Conservation (phyloP, 495 filamentous ascomycete species). For the Talaromyces ruber region DNA sequence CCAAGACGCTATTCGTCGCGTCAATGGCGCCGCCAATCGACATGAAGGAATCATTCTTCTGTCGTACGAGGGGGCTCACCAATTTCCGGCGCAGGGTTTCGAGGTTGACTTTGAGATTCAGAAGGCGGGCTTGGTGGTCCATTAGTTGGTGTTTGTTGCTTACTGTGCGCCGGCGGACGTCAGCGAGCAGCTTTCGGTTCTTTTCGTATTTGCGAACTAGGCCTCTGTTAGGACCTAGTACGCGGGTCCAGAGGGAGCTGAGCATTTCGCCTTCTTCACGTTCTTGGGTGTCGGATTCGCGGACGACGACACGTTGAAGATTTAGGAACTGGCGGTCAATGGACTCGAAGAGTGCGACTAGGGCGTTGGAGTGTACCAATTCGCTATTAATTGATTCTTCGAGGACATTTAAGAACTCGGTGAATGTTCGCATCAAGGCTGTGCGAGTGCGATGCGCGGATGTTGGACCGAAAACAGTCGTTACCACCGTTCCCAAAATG, state of each 20-base stretch:
- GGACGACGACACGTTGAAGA: constrained; percentile 74
- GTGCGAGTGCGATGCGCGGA: constrained; percentile 67
- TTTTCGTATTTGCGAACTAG: constrained; percentile 80
- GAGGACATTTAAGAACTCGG: constrained; percentile 75
- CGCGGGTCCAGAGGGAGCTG: constrained; percentile 73
- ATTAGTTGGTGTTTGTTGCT: constrained; percentile 77
- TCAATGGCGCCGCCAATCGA: constrained; percentile 31
- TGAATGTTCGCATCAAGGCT: constrained; percentile 77
- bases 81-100: constrained; percentile 70
- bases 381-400: constrained; percentile 84
- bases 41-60: constrained; percentile 42
- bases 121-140: constrained; percentile 71
- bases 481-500: constrained; percentile 53
- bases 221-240: constrained; percentile 62
- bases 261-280: constrained; percentile 71
- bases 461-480: constrained; percentile 68
- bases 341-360: constrained; percentile 77
- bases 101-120: constrained; percentile 70
- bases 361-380: constrained; percentile 60
- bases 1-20: constrained; percentile 31
- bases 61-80: constrained; percentile 68
- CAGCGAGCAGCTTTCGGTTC: constrained; percentile 66
- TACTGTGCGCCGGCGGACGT: constrained; percentile 71
- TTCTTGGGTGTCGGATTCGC: constrained; percentile 73
- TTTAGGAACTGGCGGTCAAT: constrained; percentile 86